Evolutionary conservation across 2,329 filamentous ascomycete genomes (phyloP).

Genomic region (Aspergillus floridensis): DNA sequence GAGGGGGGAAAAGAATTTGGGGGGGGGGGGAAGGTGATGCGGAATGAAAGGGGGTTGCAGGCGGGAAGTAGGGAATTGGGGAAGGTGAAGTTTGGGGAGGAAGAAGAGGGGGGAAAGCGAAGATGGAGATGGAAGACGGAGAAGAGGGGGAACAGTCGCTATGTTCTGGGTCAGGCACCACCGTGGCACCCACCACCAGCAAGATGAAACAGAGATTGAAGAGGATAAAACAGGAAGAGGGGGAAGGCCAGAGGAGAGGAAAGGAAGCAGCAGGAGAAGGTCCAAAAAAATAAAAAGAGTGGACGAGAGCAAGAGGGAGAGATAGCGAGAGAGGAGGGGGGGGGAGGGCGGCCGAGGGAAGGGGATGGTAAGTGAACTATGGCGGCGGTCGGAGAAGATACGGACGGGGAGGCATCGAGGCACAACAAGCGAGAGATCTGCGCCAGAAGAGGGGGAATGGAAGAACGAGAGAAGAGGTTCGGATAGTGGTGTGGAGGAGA

Average conservation of each 20-base stretch:
- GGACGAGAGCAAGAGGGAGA: background rate
- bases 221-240: background rate
- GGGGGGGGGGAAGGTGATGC: background rate
- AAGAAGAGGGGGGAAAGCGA: slow-evolving; percentile 3
- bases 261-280: background rate
- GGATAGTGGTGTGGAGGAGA: slow-evolving; percentile 23
- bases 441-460: slow-evolving; percentile 8
- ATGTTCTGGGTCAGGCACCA: slow-evolving; percentile 11
- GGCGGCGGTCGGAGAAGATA: background rate
- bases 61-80: slow-evolving; percentile 6
- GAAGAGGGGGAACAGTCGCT: slow-evolving; percentile 13
- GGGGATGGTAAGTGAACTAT: background rate
- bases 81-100: background rate
- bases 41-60: slow-evolving; percentile 11
- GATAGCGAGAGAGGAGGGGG: background rate
- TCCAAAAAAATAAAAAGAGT: background rate
- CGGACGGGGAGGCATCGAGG: slow-evolving; percentile 4
- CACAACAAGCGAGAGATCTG: slow-evolving; percentile 1
- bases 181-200: slow-evolving; percentile 7
- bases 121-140: slow-evolving; percentile 11
- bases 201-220: slow-evolving; percentile 9
- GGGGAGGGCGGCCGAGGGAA: background rate
- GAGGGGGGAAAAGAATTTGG: background rate
- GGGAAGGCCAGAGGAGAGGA: background rate
- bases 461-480: slow-evolving; percentile 29